Evolutionary conservation across 116 monocot species (phyloP).

Genomic region (Iris pallida): DNA sequence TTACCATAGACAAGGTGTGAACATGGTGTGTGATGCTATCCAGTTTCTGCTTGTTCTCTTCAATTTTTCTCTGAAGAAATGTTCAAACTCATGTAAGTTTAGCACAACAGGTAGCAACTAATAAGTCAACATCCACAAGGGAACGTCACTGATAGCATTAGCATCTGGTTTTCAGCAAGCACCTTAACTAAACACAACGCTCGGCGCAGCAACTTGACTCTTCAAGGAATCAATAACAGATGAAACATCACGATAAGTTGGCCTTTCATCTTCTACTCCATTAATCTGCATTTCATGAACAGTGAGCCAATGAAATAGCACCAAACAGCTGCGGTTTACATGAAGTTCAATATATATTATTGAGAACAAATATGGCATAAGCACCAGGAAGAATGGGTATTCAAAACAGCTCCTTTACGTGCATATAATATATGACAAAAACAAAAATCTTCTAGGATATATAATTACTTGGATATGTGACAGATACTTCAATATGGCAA

Average conservation of each 20-base stretch:
- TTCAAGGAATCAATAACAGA: constrained; percentile 66
- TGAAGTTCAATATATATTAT: too few species aligned
- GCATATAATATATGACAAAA: too few species aligned
- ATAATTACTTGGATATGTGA: too few species aligned
- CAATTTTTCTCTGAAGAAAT: constrained; percentile 67
- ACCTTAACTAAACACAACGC: constrained; percentile 68
- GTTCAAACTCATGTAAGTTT: not conserved
- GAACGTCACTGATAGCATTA: not conserved
- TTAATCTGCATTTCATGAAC: constrained; percentile 27
- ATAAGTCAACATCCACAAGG: not conserved
- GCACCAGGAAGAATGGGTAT: too few species aligned
- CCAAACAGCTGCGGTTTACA: too few species aligned
- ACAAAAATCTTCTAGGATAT: too few species aligned
- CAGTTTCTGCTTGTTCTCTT: constrained; percentile 78
- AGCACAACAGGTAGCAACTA: not conserved
- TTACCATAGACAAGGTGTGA: constrained; percentile 46
- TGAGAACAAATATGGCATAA: too few species aligned
- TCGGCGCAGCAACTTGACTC: constrained; percentile 57
- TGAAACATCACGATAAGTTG: constrained; percentile 37
- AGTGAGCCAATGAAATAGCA: not conserved
- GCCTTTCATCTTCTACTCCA: constrained; percentile 32
- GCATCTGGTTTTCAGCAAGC: constrained; percentile 5
- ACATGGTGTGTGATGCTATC: constrained; percentile 45
- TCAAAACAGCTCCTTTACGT: too few species aligned
- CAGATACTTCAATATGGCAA: too few species aligned